These are phyloP conservation scores for Parathielavia appendiculata DNA, from an alignment of 495 filamentous ascomycete species.

Conservation along the genomic window DNA sequence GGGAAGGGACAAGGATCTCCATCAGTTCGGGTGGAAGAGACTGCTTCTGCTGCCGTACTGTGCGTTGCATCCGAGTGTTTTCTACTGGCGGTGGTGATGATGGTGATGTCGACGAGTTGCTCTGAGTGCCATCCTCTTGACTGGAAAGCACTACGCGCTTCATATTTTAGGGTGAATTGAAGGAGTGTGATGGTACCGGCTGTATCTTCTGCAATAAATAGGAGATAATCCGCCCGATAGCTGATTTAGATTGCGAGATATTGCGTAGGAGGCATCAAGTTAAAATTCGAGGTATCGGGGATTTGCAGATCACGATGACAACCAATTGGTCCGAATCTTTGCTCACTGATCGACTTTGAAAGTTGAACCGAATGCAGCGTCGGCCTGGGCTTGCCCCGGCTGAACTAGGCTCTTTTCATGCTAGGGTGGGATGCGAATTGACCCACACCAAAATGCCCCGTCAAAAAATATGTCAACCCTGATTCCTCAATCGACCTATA, in stretches of 20 bases:
- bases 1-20: constrained; percentile 35
- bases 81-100: constrained; percentile 2
- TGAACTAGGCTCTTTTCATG: constrained; percentile 14
- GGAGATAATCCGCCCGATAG: too few species aligned
- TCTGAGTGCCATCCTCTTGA: constrained; percentile 4
- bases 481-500: constrained; percentile 22
- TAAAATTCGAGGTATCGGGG: too few species aligned
- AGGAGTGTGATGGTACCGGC: not conserved
- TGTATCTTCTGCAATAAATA: too few species aligned
- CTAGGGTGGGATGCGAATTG: constrained; percentile 1
- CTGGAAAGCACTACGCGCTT: constrained; percentile 14
- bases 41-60: constrained; percentile 5
- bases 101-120: not conserved
- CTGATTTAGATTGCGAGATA: too few species aligned
- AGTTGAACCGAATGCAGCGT: not conserved
- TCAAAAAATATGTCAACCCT: constrained; percentile 33
- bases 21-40: constrained; percentile 37
- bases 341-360: not conserved
- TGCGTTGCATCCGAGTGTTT: not conserved
- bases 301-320: too few species aligned
- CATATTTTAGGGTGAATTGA: constrained; percentile 14
- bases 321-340: too few species aligned
- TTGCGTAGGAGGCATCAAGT: too few species aligned
- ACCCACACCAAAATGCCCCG: constrained; percentile 21
- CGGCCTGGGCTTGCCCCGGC: constrained; percentile 1